phyloP scores from a whole-genome alignment of 345 rosid species.

The Cardamine chenopodiifolia region DNA sequence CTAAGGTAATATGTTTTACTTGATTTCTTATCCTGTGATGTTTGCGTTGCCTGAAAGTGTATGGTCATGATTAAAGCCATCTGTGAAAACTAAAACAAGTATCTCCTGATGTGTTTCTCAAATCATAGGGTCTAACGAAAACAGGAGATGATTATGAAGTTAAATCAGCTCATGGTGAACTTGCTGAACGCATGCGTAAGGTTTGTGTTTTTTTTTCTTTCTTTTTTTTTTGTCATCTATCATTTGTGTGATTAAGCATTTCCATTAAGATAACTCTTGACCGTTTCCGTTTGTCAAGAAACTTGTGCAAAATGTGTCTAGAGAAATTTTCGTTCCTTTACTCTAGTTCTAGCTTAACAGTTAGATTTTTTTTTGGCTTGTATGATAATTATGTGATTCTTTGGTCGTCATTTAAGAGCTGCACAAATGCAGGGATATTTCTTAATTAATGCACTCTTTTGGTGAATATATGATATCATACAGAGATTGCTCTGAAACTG shows the following conservation, averaged over 20 bases:
- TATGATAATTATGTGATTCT: slow-evolving; percentile 18
- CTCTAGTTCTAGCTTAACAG: slow-evolving; percentile 17
- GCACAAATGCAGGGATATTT: not conserved
- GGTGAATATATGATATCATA: slow-evolving; percentile 16
- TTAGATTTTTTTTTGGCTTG: slow-evolving; percentile 12
- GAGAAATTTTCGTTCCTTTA: not conserved
- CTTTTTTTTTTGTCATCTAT: not conserved
- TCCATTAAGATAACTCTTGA: slow-evolving; percentile 3
- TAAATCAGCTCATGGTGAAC: slow-evolving; percentile 94
- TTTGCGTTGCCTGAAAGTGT: not conserved
- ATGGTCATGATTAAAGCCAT: slow-evolving; percentile 25
- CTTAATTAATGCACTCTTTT: not conserved
- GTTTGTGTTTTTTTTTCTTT: slow-evolving; percentile 46
- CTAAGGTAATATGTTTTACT: slow-evolving; percentile 61
- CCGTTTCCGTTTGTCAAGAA: not conserved
- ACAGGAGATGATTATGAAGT: slow-evolving; percentile 95
- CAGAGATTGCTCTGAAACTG: slow-evolving; percentile 6
- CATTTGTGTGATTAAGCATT: slow-evolving; percentile 12
- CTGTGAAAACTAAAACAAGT: not conserved
- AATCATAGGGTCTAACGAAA: slow-evolving; percentile 87
- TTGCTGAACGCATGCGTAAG: slow-evolving; percentile 99
- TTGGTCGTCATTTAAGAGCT: not conserved
- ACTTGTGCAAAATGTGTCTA: slow-evolving; percentile 4
- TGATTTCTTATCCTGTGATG: slow-evolving; percentile 29
- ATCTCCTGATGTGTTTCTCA: slow-evolving; percentile 27